Percentiles rank a stretch among this genome's conserved stretches.
phyloP scores from a whole-genome alignment of 306 rosid species.

The Parietaria judaica region DNA sequence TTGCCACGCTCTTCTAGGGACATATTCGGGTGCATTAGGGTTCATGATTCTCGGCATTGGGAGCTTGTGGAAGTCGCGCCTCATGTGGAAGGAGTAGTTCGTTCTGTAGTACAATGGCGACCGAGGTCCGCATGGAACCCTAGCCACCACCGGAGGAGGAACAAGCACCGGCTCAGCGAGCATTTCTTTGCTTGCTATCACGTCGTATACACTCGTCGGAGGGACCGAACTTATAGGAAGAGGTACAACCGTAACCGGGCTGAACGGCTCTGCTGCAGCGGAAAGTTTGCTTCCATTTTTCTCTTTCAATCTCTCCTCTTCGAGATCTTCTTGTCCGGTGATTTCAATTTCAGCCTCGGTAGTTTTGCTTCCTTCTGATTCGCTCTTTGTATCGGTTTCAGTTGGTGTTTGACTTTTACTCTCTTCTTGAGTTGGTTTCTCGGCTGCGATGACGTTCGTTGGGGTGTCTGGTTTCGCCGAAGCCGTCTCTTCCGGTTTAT shows the following conservation, averaged over 20 bases:
- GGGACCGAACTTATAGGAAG: constrained; percentile 42
- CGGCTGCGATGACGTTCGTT: constrained; percentile 13
- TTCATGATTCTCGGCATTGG: constrained; percentile 66
- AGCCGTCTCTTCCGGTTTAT: constrained; percentile 34
- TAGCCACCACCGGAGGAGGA: constrained; percentile 69
- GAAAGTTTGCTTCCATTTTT: constrained; percentile 83
- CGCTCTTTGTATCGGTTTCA: constrained; percentile 29
- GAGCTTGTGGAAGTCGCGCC: constrained; percentile 42
- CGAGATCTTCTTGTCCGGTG: constrained; percentile 28
- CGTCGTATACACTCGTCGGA: constrained; percentile 48
- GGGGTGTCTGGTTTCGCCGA: constrained; percentile 38
- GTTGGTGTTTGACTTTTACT: constrained; percentile 22
- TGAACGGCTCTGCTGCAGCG: constrained; percentile 89
- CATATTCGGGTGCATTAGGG: constrained; percentile 90
- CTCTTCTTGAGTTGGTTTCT: constrained; percentile 34
- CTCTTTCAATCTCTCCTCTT: constrained; percentile 51
- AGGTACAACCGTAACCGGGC: constrained; percentile 34
- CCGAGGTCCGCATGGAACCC: constrained; percentile 89
- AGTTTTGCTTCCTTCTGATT: constrained; percentile 31
- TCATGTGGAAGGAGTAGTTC: constrained; percentile 64
- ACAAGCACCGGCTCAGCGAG: constrained; percentile 51
- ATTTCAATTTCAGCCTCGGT: constrained; percentile 29
- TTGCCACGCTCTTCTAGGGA: constrained; percentile 61
- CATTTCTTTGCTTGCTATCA: constrained; percentile 53
- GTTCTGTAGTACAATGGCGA: constrained; percentile 65